Evolutionary conservation across 345 rosid genomes (phyloP).

Genomic region (Lumnitzera littorea): DNA sequence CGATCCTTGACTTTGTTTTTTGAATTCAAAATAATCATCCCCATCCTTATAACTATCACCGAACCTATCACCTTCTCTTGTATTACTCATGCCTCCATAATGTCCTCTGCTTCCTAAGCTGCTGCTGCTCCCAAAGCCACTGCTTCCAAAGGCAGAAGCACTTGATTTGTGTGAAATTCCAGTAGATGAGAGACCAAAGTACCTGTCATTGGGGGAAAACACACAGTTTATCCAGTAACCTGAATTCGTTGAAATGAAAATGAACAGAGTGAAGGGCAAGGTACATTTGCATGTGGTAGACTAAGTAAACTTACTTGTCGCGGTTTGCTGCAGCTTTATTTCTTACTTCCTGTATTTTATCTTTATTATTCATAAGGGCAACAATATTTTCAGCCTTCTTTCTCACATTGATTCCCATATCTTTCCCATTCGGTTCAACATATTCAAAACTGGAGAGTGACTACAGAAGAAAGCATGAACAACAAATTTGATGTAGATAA

Average conservation of each 20-base stretch:
- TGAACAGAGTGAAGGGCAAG: slow-evolving; percentile 5
- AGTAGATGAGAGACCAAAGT: slow-evolving; percentile 82
- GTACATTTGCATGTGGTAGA: neutral
- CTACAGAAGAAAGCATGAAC: slow-evolving; percentile 30
- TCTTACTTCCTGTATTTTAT: slow-evolving; percentile 82
- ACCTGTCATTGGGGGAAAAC: slow-evolving; percentile 37
- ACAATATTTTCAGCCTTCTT: slow-evolving; percentile 86
- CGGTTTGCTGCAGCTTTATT: slow-evolving; percentile 86
- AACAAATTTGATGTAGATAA: slow-evolving; percentile 18
- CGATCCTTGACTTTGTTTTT: slow-evolving; percentile 38
- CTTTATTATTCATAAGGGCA: slow-evolving; percentile 65
- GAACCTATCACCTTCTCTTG: slow-evolving; percentile 45
- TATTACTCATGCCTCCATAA: slow-evolving; percentile 39
- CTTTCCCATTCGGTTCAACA: slow-evolving; percentile 95
- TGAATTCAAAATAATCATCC: slow-evolving; percentile 51
- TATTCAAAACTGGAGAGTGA: slow-evolving; percentile 92
- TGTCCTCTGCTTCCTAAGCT: slow-evolving; percentile 41
- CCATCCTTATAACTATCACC: slow-evolving; percentile 40
- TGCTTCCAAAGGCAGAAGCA: slow-evolving; percentile 48
- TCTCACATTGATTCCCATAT: slow-evolving; percentile 85
- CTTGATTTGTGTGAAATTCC: slow-evolving; percentile 70
- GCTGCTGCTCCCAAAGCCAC: slow-evolving; percentile 38
- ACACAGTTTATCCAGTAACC: slow-evolving; percentile 9
- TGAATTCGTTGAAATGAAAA: neutral
- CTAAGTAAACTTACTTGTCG: slow-evolving; percentile 60